Evolutionary conservation across 306 rosid species (phyloP), one percentile per base, ranked within the genome.

Genomic region (Begonia loranthoides): DNA sequence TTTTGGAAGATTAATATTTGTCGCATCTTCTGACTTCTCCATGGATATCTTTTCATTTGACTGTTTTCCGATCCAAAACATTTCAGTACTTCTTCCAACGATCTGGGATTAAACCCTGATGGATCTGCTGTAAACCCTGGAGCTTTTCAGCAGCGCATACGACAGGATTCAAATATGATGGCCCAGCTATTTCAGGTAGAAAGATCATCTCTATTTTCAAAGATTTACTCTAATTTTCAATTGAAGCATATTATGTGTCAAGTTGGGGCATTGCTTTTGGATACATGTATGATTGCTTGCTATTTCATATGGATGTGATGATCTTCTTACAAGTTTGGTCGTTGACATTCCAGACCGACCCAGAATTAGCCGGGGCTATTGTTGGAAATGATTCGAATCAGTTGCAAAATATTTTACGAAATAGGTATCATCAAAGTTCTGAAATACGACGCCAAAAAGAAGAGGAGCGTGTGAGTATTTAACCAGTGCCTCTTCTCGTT

Each of bases 71-170:
- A 17, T 17, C 21, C 21, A 49, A n/a, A 13, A 59, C 33, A 47
- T 77, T 59, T 61, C 83, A 82, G 94, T 72, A 87, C 83, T 63
- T 21, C 95, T 50, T 40, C 82, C 59, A 73, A 71, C 71, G 79
- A 64, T 40, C 52, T 89, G 76, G 62, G 94, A 56, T 62, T 85
- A 58, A 85, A 77, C 66, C 68, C 80, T 51, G 97, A 89, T 66
- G 97, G 97, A 22, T 90, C 97, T 68, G 95, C 92, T 50, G 78
- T 60, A 47, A 78, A 85, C 70, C 97, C 97, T 55, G 76, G 70
- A 60, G 87, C 94, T 67, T 76, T 85, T 66, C 97, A 90, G 79
- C 81, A 79, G 79, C 95, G 80, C 52, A 62, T 90, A 57, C 73
- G 83, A 68, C 72, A 62, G 40, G 92, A 82, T 70, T 66, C 94